Conservation (phyloP, 768 basidiomycete genomes). For the Candolleomyces aberdarensis region DNA sequence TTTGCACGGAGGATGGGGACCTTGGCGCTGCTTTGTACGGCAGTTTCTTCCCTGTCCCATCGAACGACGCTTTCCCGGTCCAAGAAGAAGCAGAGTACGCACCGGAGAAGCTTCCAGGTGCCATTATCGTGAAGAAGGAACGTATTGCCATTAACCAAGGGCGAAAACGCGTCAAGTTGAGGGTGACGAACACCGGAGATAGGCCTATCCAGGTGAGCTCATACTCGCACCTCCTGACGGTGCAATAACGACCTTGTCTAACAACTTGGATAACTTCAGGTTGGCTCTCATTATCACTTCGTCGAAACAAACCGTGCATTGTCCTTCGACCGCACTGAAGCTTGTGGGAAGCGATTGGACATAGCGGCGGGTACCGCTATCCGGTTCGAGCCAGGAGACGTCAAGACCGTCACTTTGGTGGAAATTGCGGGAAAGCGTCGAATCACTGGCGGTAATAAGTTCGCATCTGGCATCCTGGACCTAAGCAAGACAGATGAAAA, state of each 20-base stretch:
- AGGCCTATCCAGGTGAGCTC: conserved; percentile 68
- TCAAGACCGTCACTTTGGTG: conserved; percentile 80
- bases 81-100: conserved; percentile 46
- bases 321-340: conserved; percentile 75
- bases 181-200: conserved; percentile 89
- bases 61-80: conserved; percentile 60
- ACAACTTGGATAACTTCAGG: conserved; percentile 11
- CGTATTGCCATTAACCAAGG: conserved; percentile 76
- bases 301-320: conserved; percentile 83
- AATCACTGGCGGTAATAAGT: conserved; percentile 76
- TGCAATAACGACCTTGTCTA: too few relatives aligned
- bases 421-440: conserved; percentile 68
- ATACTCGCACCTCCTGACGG: too few relatives aligned
- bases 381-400: conserved; percentile 92
- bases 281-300: conserved; percentile 95
- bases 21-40: conserved; percentile 87
- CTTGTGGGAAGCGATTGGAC: conserved; percentile 86
- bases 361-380: conserved; percentile 95
- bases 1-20: conserved; percentile 80
- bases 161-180: conserved; percentile 62
- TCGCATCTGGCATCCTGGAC: conserved; percentile 60
- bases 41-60: conserved; percentile 85
- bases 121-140: conserved; percentile 63
- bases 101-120: conserved; percentile 64
- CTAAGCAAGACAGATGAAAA: conserved; percentile 42